Percentiles rank a stretch among this genome's conserved stretches.
phyloP scores from a whole-genome alignment of 2,329 filamentous ascomycete species.

The Ceratocystis alfenasii region DNA sequence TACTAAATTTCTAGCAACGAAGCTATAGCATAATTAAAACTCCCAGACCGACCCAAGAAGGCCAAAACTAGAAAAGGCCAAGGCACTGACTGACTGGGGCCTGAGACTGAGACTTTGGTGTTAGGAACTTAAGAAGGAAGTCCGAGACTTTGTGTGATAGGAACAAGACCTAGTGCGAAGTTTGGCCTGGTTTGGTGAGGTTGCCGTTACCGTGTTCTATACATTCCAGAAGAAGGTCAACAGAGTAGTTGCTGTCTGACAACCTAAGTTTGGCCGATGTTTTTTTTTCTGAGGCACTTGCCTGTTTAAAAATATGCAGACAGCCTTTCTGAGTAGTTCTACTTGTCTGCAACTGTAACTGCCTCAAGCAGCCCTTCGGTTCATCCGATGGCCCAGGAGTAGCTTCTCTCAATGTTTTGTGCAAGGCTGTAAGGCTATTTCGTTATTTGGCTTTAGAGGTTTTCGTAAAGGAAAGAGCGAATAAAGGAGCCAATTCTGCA shows the following conservation, averaged over 20 bases:
- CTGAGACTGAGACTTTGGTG: background rate
- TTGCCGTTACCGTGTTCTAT: background rate
- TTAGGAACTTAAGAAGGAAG: background rate
- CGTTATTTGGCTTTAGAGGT: background rate
- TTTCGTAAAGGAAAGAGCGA: conserved; percentile 3
- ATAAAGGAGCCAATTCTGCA: background rate
- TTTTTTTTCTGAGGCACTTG: background rate
- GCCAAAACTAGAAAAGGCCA: background rate
- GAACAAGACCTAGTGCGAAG: background rate
- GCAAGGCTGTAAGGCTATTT: background rate
- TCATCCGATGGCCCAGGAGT: background rate
- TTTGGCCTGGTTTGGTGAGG: background rate
- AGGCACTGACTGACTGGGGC: background rate
- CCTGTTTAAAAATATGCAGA: conserved; percentile 4
- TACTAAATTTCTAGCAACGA: background rate
- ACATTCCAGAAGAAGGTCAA: background rate
- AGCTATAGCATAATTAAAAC: background rate
- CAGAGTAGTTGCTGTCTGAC: background rate
- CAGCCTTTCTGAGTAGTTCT: background rate
- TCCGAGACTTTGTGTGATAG: conserved; percentile 1
- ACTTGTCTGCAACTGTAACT: background rate
- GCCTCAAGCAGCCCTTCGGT: background rate
- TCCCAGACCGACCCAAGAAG: background rate
- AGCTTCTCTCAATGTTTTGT: background rate
- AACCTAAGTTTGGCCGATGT: background rate